phyloP scores from a whole-genome alignment of 176 grass and related monocot genomes.

The Avena eriantha region DNA sequence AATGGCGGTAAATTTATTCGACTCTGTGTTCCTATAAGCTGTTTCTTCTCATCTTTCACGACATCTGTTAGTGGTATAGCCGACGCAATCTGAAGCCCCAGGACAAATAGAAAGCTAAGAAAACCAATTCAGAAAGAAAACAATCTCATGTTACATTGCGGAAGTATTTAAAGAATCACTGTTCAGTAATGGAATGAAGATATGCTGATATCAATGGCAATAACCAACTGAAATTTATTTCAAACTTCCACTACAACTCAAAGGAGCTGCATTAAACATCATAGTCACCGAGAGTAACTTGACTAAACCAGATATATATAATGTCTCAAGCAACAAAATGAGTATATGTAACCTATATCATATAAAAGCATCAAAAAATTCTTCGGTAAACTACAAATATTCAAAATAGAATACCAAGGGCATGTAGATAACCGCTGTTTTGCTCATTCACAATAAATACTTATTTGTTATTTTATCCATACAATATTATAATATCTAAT shows the following conservation, averaged over 20 bases:
- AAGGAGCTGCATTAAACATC: neutral
- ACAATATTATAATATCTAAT: neutral
- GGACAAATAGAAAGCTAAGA: constrained; percentile 3
- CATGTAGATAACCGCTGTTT: constrained; percentile 18
- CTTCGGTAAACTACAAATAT: neutral
- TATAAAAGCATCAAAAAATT: constrained; percentile 3
- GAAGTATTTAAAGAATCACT: neutral
- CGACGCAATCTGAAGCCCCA: neutral
- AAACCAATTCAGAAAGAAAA: neutral
- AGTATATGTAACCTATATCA: neutral
- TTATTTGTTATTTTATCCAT: neutral
- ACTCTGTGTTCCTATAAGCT: neutral
- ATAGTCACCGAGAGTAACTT: neutral
- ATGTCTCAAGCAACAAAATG: neutral
- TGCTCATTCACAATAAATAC: neutral
- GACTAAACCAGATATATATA: neutral
- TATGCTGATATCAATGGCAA: neutral
- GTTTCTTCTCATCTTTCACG: neutral
- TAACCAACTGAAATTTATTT: neutral
- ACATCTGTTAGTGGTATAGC: neutral
- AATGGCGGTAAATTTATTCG: neutral
- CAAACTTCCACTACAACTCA: neutral
- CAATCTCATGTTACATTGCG: neutral
- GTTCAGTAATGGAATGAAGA: neutral
- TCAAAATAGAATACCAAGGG: neutral